Conservation (phyloP, 768 basidiomycete species). For the Leccinum ochraceum region DNA sequence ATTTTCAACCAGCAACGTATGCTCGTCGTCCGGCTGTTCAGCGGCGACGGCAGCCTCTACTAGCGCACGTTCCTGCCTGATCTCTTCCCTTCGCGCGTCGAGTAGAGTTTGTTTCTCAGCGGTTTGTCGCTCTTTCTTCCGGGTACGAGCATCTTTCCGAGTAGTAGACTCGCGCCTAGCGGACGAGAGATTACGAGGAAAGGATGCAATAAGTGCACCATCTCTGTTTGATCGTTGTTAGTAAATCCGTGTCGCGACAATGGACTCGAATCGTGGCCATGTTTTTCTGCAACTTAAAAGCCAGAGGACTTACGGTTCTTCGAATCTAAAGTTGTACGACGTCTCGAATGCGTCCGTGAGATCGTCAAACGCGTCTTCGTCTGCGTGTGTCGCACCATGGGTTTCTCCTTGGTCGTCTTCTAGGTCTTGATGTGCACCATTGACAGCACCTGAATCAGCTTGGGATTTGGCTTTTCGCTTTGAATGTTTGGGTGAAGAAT, state of each 20-base stretch:
- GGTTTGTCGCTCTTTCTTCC: conserved; percentile 75
- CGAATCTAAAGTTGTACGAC: conserved; percentile 98
- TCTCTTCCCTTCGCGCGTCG: conserved; percentile 75
- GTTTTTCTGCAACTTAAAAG: not conserved
- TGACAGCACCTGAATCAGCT: conserved; percentile 18
- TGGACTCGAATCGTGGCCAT: not conserved
- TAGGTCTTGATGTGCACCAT: conserved; percentile 8
- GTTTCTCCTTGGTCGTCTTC: conserved; percentile 28
- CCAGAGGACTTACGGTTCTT: conserved; percentile 75
- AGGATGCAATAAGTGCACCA: conserved; percentile 63
- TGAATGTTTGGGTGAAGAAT: conserved; percentile 33
- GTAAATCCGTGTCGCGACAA: not conserved
- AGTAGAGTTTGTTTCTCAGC: conserved; percentile 64
- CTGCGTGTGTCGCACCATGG: conserved; percentile 39
- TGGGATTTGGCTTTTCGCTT: conserved; percentile 21
- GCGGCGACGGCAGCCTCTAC: conserved; percentile 70
- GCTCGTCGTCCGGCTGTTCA: conserved; percentile 63
- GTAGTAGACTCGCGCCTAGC: conserved; percentile 74
- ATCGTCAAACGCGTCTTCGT: conserved; percentile 85
- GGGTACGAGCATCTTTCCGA: conserved; percentile 83
- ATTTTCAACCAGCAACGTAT: conserved; percentile 24
- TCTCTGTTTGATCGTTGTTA: conserved; percentile 45
- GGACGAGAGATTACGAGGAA: conserved; percentile 72
- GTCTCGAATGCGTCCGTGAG: conserved; percentile 90
- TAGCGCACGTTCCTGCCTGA: conserved; percentile 66